Conservation (phyloP, 2,329 filamentous ascomycete genomes). For the Aspergillus piperis region DNA sequence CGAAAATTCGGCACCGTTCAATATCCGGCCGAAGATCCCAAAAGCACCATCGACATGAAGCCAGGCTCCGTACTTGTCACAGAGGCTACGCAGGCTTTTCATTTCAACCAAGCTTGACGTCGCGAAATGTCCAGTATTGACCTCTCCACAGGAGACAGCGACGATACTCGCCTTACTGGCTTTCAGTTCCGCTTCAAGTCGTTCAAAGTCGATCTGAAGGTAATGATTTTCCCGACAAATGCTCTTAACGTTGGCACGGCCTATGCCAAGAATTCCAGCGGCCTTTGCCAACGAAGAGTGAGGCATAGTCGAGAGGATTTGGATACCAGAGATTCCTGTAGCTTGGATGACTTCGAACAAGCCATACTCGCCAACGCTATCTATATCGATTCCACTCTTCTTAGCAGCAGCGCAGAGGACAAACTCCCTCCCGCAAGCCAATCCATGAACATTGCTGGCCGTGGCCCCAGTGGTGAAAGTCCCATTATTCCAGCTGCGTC, state of each 20-base stretch:
- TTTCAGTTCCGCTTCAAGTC: slow-evolving; percentile 62
- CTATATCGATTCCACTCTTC: slow-evolving; percentile 30
- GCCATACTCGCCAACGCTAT: slow-evolving; percentile 68
- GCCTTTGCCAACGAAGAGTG: slow-evolving; percentile 86
- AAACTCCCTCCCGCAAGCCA: slow-evolving; percentile 70
- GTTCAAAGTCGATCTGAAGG: slow-evolving; percentile 69
- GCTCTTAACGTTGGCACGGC: slow-evolving; percentile 66
- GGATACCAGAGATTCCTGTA: slow-evolving; percentile 67
- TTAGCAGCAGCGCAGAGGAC: slow-evolving; percentile 46
- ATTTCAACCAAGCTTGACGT: slow-evolving; percentile 61
- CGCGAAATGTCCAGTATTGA: slow-evolving; percentile 85
- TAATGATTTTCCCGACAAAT: slow-evolving; percentile 54
- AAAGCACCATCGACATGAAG: slow-evolving; percentile 91
- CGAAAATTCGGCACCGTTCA: slow-evolving; percentile 62
- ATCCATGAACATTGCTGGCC: slow-evolving; percentile 64
- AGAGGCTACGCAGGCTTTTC: slow-evolving; percentile 64
- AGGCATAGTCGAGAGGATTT: slow-evolving; percentile 76
- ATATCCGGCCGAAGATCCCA: slow-evolving; percentile 73
- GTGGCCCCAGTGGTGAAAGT: slow-evolving; percentile 79
- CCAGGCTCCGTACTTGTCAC: slow-evolving; percentile 76
- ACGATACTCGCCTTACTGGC: slow-evolving; percentile 69
- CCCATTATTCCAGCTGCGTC: slow-evolving; percentile 64
- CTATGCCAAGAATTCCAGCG: slow-evolving; percentile 77
- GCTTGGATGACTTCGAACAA: slow-evolving; percentile 65
- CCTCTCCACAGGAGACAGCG: slow-evolving; percentile 79